These are phyloP conservation scores for Paxillus involutus DNA, from an alignment of 768 basidiomycete genomes.

Conservation along the genomic window DNA sequence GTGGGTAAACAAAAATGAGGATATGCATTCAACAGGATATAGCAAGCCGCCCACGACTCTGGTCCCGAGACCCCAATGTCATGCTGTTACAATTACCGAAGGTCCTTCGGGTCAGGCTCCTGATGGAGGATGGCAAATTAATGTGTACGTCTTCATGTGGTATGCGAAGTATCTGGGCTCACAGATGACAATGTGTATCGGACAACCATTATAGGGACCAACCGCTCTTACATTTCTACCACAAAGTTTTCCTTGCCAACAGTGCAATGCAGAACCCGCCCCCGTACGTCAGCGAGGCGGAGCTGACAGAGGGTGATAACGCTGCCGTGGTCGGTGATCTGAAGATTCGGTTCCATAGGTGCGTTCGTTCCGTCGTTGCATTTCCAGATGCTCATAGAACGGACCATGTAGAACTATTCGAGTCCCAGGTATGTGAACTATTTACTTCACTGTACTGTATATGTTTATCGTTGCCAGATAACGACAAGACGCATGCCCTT, in stretches of 20 bases:
- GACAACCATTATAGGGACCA: neutral
- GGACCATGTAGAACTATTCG: neutral
- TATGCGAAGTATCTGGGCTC: too few relatives aligned
- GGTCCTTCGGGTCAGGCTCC: neutral
- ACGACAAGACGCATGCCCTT: constrained; percentile 9
- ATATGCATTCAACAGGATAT: neutral
- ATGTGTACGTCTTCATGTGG: neutral
- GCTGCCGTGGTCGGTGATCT: neutral
- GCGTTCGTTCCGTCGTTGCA: neutral
- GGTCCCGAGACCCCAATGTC: neutral
- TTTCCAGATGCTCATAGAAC: neutral
- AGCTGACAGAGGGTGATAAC: neutral
- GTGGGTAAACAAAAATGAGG: neutral
- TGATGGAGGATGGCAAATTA: neutral
- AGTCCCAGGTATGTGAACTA: neutral
- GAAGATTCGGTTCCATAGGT: neutral
- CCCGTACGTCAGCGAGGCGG: neutral
- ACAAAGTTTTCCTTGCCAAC: neutral
- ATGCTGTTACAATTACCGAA: neutral
- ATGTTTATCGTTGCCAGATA: neutral
- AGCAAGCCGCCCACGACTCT: neutral
- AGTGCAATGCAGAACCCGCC: neutral
- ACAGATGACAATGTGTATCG: neutral
- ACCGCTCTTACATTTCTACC: neutral
- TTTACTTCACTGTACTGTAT: neutral